Base-by-base conservation (phyloP, 2,329 filamentous ascomycete genomes). In the Cytospora schulzeri region DNA sequence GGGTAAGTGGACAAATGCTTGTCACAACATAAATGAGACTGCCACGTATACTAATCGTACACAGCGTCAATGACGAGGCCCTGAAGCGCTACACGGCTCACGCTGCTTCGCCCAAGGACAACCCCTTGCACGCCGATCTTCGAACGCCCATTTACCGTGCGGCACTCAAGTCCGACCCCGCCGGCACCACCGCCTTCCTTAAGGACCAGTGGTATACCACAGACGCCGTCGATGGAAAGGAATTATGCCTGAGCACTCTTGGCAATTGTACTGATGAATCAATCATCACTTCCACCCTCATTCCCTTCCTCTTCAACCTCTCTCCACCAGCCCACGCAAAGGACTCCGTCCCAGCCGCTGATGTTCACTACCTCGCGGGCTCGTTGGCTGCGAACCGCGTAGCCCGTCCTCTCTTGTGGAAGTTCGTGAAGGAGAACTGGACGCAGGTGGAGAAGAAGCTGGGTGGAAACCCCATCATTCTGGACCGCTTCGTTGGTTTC, bases 201-300 rank as follows among this genome's bases (percentile, higher is more conserved):
- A 92, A 94, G 80, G 87, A 92, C 62, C 93, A 97, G 75, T 98
- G 92, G 83, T 83, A 87, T 68, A 88, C 82, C 58, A 95, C 92
- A 15, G 89, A 90, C 60, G 92, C 93, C 9, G 88, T 97, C 45
- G 95, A 98, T 72, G 93, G 93, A 71, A 96, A 93, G 77, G 93
- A 97, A 70, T 91, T 96, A 68, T 90, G 88, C 69, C 85, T 98
- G 3, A 81, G 85, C 45, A 87, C 91, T 4, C 84, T 99, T 53
- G 92, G 93, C 38, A 86, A 88, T 48, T 88, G 91, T 24, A 88
- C 89, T 70, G 86, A 92, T 62, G 74, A 78, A 14, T 85, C 87
- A 12, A 80, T 97, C 33, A 87, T 96, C 53, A 80, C 84, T 63
- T 78, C 77, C 78, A 89, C 73, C 83, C 88, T 84, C 73, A 90